These are phyloP conservation scores for Leucosporidium scottii DNA, from an alignment of 768 basidiomycete species.

Conservation along the genomic window DNA sequence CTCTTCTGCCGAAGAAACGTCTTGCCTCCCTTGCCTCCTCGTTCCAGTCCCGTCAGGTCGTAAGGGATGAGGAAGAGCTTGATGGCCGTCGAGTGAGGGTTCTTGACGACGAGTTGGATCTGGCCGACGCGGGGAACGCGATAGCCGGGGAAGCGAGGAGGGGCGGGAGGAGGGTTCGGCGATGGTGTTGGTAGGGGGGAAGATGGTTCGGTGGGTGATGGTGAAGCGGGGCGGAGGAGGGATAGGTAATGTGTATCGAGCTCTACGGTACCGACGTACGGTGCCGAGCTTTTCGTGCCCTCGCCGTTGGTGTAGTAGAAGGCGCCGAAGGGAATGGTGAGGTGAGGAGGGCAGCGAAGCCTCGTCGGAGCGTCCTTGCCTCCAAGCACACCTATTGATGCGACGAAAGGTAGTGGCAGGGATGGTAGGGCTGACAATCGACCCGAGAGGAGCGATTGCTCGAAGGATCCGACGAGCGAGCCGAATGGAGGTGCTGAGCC, in stretches of 20 bases:
- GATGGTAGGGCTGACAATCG: slow-evolving; percentile 35
- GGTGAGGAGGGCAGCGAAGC: slow-evolving; percentile 31
- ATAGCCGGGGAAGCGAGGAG: slow-evolving; percentile 37
- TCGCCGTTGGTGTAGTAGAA: slow-evolving; percentile 28
- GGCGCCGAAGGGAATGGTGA: slow-evolving; percentile 30
- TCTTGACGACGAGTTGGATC: slow-evolving; percentile 41
- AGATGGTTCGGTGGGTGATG: neutral
- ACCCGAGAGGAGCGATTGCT: slow-evolving; percentile 39
- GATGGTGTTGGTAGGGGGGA: neutral
- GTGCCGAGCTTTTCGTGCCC: slow-evolving; percentile 13
- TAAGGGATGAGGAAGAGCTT: slow-evolving; percentile 42
- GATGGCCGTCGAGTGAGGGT: slow-evolving; percentile 38
- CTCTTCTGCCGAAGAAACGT: slow-evolving; percentile 40
- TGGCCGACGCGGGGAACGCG: slow-evolving; percentile 40
- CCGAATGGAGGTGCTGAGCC: slow-evolving; percentile 7
- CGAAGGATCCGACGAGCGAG: slow-evolving; percentile 39
- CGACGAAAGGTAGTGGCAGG: slow-evolving; percentile 34
- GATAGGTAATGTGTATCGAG: slow-evolving; percentile 35
- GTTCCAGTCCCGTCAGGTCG: slow-evolving; percentile 38
- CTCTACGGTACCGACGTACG: slow-evolving; percentile 41
- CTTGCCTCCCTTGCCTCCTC: slow-evolving; percentile 32
- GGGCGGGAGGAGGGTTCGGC: neutral
- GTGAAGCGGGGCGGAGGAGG: neutral
- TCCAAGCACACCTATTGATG: slow-evolving; percentile 35
- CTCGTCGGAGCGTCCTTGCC: slow-evolving; percentile 15